Base-by-base conservation (phyloP, 306 rosid species). In the Trifolium subterraneum region DNA sequence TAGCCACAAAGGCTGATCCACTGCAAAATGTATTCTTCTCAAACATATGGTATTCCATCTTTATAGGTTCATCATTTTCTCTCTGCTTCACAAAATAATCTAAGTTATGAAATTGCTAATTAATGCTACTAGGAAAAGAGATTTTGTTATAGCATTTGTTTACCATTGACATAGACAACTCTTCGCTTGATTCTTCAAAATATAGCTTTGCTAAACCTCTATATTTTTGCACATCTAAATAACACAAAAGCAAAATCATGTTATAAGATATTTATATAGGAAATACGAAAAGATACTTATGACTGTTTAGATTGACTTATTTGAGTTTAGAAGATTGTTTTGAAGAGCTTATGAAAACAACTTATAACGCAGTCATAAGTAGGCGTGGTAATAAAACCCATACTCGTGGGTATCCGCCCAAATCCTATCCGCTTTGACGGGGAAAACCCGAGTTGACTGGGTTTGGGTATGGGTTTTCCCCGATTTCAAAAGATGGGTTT, bases 1-100 rank as follows among this genome's bases (percentile, higher is more conserved):
- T 79, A 0, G 89, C 73, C 7, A 86, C 92, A 85, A 93, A 93
- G 0, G 88, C 70, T 67, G 89, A 71, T 51, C 98, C 97, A 39
- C 52, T 84, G 84, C 95, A 86, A 54, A 76, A 93, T 51, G 71
- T 80, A 23, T 82, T 88, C 72, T 83, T 61, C 88, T 80, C 93
- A 63, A 90, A 79, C 89, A 86, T 80, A 62, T 83, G 89, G 20
- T 74, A 81, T 71, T 90, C 90, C 80, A 90, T 88, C 65, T 75
- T 83, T 67, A 86, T 64, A 18, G 11, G 5, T 29, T 74, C 9
- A n/a, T 82, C 39, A 60, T 72, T 76, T 10, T 74, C 67, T 47
- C 39, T 59, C 85, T 88, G 75, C 5, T 77, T 35, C 48, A 60
- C 18, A 60, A 64, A 20, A 48, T 22, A 36, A 48, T 22, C 27